Evolutionary conservation across 116 monocot genomes (phyloP), one percentile per base, ranked within the genome.

Genomic region (Papilionanthe hybrid): DNA sequence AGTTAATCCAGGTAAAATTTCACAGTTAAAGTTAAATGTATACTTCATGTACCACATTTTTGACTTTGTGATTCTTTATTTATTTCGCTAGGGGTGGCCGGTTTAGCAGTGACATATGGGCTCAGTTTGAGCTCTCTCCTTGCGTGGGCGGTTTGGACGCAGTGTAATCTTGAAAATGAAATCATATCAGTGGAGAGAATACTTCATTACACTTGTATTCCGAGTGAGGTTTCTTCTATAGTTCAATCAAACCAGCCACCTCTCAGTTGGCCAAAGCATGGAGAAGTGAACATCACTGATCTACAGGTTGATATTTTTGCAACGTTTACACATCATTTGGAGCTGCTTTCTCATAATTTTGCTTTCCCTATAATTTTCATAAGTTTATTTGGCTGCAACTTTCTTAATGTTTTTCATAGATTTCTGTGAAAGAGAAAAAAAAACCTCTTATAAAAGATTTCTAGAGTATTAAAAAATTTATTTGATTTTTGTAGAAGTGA

Each of bases 151-250:
- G 81, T 93, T 23, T 85, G 86, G 86, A 86, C 66, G 72, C 8
- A 86, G 22, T 93, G 90, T 72, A 77, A 75, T 66, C 63, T 87
- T 17, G 93, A 90, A 78, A 93, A 90, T 63, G 82, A 85, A 42
- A 90, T 90, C 12, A 86, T 93, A 44, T 93, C 90, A 30, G 90
- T 93, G 4, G 93, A 93, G 68, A 84, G 90, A 78, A 85, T 93
- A 78, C 55, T 85, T 45, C 93, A 93, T 44, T 93, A 93, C 75
- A 85, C 81, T 4, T 45, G 57, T 32, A 88, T 90, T 82, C 79
- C 83, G 29, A 77, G 81, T 48, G 90, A 93, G 55, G 81, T 90
- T 7, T 85, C 88, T 11, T 72, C 81, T 55, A 19, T 75, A 1
- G 80, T 88, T 29, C 78, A 85, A 69, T 66, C 77, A 76, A 71